Evolutionary conservation across 345 rosid species (phyloP), one percentile per base, ranked within the genome.

Genomic region (Salix purpurea): DNA sequence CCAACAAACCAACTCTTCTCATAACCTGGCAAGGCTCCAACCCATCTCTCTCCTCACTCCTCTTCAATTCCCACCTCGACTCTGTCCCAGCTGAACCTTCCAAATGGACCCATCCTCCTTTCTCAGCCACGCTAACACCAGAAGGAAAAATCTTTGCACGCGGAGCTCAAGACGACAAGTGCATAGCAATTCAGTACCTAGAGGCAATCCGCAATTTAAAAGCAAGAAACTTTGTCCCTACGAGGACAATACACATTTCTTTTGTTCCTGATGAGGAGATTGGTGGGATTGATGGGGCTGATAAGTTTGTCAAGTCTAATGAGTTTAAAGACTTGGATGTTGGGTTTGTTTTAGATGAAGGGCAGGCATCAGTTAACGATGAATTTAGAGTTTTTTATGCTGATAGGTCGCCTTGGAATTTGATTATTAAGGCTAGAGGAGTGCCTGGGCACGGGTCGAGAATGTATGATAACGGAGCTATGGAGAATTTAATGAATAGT

Each of bases 401-500:
- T 5, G 98, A 95, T 74, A 73, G 97, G 71, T 75, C 90, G 39
- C 94, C 96, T 0, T 91, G 91, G 98, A 3, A 82, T 2, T 67
- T 93, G 36, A 78, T 84, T 8, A 86, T 93, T 13, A 76, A 74
- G 85, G 96, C 97, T 4, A 54, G 14, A 3, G 97, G 99, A 3
- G 71, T 48, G 1, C 97, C 99, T 0, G 99, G 96, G 1, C 97
- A 95, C 65, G 99, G 97, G 0, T 90, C 97, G 5, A 89, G 82
- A 78, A 84, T 95, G 86, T 93, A 88, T 62, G 97, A 93, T 72
- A 87, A 95, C 52, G 80, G 91, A 44, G 96, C 97, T 3, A 84
- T 87, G 94, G 99, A 93, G 91, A 95, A 93, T 87, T 73, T 95
- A 84, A 91, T 93, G 97, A 90, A 90, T 88, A 91, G 91, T 65